Evolutionary conservation across 768 basidiomycete genomes (phyloP).

Genomic region (Crucibulum laeve): DNA sequence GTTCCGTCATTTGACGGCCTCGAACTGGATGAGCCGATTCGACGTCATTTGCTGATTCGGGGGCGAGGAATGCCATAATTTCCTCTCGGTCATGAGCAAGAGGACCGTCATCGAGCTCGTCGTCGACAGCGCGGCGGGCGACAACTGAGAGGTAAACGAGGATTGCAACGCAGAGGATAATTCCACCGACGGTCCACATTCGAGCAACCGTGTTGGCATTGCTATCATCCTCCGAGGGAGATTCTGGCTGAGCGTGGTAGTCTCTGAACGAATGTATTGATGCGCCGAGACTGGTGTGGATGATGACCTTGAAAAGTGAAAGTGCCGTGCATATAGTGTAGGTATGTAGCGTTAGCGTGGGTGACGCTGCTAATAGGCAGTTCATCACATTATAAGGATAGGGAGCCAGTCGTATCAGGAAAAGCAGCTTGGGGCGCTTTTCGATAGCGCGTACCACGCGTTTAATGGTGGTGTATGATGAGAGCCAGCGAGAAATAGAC

Average conservation of each 20-base stretch:
- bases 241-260: constrained; percentile 39
- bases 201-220: constrained; percentile 46
- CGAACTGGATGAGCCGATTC: constrained; percentile 21
- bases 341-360: constrained; percentile 71
- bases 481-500: constrained; percentile 68
- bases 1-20: constrained; percentile 43
- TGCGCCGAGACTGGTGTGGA: constrained; percentile 86
- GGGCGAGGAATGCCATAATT: constrained; percentile 47
- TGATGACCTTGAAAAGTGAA: constrained; percentile 84
- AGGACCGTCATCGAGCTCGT: constrained; percentile 40
- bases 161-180: constrained; percentile 67
- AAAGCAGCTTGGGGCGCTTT: constrained; percentile 80
- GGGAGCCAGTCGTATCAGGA: constrained; percentile 89
- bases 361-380: constrained; percentile 85
- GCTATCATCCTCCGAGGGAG: constrained; percentile 32
- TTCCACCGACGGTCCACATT: constrained; percentile 65
- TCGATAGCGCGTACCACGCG: constrained; percentile 87
- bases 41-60: constrained; percentile 24
- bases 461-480: constrained; percentile 64
- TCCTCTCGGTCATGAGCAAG: constrained; percentile 39
- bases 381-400: constrained; percentile 96
- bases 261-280: constrained; percentile 82
- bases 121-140: constrained; percentile 60
- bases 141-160: constrained; percentile 79
- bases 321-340: constrained; percentile 79